Base-by-base conservation (phyloP, 2,329 filamentous ascomycete species). In the Botrytis paeoniae region DNA sequence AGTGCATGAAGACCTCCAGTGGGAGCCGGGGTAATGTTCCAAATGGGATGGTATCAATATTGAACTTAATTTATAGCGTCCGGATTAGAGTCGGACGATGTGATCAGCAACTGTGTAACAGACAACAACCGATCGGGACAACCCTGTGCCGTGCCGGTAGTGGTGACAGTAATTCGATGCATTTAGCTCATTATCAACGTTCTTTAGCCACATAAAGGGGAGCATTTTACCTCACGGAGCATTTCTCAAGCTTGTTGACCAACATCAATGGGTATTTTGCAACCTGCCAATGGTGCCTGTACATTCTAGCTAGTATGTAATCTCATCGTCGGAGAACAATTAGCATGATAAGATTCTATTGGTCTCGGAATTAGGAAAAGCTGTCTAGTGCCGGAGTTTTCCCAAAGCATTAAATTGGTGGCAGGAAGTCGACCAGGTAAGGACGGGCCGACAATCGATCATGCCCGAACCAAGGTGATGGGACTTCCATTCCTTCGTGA, bases 381-480 rank as follows among this genome's bases (percentile, higher is more conserved):
- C 29, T 54, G 12, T 51, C 20, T 32, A 51, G 25, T 51, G 37
- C 18, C 57, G 69, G 54, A 18, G 29, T 54, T 25, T 62, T n/a
- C 69, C 39, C 12, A 25, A 71, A 51, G 43, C 35, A 51, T 59
- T 41, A 65, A 70, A 71, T 64, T 48, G 43, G 59, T 71, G 69
- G 69, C 69, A 65, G 69, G 69, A 48, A 63, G 25, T 64, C 35
- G n/a, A 41, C 43, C 5, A 43, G 65, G 65, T 68, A 14, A 39
- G 57, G 41, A 65, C 69, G 43, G 69, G 25, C 43, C 69, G 43
- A 71, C 59, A 64, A 64, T 71, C 69, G 69, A 64, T 41, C 59
- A 64, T 71, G 59, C 69, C 69, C 59, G 69, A 71, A 71, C 69
- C 69, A 71, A 41, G 35, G 57, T 64, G 59, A 71, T 45, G 69